phyloP scores from a whole-genome alignment of 768 basidiomycete genomes.

The Mycena epipterygia region DNA sequence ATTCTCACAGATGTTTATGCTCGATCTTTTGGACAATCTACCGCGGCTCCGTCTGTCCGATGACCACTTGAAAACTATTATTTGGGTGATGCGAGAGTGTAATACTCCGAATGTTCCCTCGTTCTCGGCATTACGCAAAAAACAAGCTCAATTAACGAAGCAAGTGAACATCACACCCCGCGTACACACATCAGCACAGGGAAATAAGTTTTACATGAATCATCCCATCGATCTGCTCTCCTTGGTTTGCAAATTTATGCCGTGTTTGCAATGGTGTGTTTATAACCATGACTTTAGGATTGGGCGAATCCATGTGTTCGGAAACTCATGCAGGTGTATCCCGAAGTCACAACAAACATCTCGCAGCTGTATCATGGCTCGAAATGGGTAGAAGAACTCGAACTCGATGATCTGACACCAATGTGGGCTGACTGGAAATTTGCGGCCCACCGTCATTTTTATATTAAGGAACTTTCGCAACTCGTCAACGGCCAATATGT shows the following conservation, averaged over 20 bases:
- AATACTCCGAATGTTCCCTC: conserved; percentile 47
- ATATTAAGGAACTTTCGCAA: conserved; percentile 22
- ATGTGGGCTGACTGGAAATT: conserved; percentile 32
- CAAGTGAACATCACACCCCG: conserved; percentile 27
- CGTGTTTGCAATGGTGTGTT: too few relatives aligned
- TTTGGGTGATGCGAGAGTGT: conserved; percentile 50
- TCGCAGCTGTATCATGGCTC: conserved; percentile 20
- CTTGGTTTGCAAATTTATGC: conserved; percentile 10
- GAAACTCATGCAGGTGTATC: conserved; percentile 38
- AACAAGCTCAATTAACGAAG: conserved; percentile 38
- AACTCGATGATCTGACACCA: conserved; percentile 18
- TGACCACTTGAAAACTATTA: conserved; percentile 46
- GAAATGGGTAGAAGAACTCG: conserved; percentile 24
- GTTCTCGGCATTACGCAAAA: conserved; percentile 40
- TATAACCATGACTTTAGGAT: conserved; percentile 35
- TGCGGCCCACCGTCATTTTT: not conserved
- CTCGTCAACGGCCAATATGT: conserved; percentile 30
- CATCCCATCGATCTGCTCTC: conserved; percentile 28
- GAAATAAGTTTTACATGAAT: conserved; percentile 49
- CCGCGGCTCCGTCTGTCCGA: conserved; percentile 49
- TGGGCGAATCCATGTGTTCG: conserved; percentile 39
- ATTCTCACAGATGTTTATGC: conserved; percentile 34
- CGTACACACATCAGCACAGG: conserved; percentile 38
- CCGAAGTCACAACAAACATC: conserved; percentile 33
- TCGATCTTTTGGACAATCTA: conserved; percentile 49